Evolutionary conservation across 768 basidiomycete species (phyloP).

Genomic region (Rhizopogon vulgaris): DNA sequence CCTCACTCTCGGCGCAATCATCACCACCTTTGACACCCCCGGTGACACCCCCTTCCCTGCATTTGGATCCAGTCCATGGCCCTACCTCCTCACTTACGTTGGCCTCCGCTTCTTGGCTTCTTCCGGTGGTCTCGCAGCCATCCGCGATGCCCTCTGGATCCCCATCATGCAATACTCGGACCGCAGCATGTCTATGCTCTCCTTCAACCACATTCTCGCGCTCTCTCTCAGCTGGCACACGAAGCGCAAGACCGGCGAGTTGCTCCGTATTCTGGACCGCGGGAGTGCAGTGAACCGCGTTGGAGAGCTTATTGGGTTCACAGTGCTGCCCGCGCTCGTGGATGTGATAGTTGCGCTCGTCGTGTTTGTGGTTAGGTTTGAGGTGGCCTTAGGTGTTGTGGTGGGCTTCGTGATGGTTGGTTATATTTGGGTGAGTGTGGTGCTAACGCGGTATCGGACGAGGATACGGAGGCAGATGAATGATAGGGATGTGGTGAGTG

Average conservation of each 20-base stretch:
- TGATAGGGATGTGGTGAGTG: constrained; percentile 67
- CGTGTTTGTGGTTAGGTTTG: constrained; percentile 56
- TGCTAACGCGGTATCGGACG: constrained; percentile 70
- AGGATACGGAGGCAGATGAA: constrained; percentile 74
- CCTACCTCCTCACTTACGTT: constrained; percentile 62
- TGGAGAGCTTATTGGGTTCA: constrained; percentile 80
- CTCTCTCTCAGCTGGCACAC: constrained; percentile 83
- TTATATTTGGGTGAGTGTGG: constrained; percentile 43
- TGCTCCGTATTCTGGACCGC: constrained; percentile 56
- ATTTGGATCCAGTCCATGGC: constrained; percentile 51
- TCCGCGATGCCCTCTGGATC: constrained; percentile 71
- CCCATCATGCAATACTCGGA: constrained; percentile 90
- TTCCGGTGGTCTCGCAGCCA: constrained; percentile 65
- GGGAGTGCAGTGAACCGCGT: constrained; percentile 84
- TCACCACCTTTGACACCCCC: constrained; percentile 16
- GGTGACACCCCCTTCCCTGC: constrained; percentile 7
- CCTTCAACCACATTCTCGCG: constrained; percentile 83
- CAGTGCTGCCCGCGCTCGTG: constrained; percentile 72
- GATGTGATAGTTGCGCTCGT: constrained; percentile 72
- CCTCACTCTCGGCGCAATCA: constrained; percentile 50
- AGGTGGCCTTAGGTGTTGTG: constrained; percentile 60
- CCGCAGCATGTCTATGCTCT: constrained; percentile 48
- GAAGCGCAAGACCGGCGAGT: constrained; percentile 72
- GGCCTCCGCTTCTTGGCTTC: constrained; percentile 69
- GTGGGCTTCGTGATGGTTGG: constrained; percentile 69